Conservation (phyloP, 2,329 filamentous ascomycete genomes). For the Drechslera avenae region DNA sequence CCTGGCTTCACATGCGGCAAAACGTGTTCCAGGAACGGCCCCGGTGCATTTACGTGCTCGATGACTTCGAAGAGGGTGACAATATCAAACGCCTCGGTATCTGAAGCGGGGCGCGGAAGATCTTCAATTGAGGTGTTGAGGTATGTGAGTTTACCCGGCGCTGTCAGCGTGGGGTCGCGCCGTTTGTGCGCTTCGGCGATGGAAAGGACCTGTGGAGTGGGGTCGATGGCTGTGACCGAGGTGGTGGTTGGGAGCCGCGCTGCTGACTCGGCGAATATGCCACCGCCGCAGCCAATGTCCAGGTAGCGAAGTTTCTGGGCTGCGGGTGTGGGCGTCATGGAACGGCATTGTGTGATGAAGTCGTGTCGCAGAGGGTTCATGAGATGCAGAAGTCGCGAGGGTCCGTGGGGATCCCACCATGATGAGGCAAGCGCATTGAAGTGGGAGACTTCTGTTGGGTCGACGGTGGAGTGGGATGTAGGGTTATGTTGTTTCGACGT, state of each 20-base stretch:
- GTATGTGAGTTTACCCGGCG: constrained; percentile 68
- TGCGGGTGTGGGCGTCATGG: constrained; percentile 47
- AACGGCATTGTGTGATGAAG: constrained; percentile 77
- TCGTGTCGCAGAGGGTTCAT: constrained; percentile 98
- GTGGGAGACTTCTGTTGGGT: constrained; percentile 86
- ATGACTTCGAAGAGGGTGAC: constrained; percentile 93
- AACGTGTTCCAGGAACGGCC: constrained; percentile 73
- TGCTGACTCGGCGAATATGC: constrained; percentile 91
- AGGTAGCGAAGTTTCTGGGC: constrained; percentile 68
- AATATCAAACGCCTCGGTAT: constrained; percentile 69
- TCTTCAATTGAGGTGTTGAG: constrained; percentile 77
- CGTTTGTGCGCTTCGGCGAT: constrained; percentile 78
- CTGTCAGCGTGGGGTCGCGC: constrained; percentile 70
- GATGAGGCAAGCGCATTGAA: constrained; percentile 91
- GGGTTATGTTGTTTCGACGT: constrained; percentile 21
- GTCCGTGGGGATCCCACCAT: constrained; percentile 97
- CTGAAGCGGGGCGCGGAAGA: constrained; percentile 51
- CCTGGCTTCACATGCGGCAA: constrained; percentile 82
- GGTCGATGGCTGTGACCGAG: constrained; percentile 77
- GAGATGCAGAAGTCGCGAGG: constrained; percentile 88
- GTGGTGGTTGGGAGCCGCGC: constrained; percentile 68
- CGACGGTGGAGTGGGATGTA: constrained; percentile 57
- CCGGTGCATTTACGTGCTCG: constrained; percentile 83
- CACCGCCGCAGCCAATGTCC: constrained; percentile 93
- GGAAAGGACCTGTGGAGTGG: constrained; percentile 72